Percentiles rank a stretch among this genome's conserved stretches.
Evolutionary conservation across 768 basidiomycete species (phyloP).

Genomic region (Amanita rimosa): DNA sequence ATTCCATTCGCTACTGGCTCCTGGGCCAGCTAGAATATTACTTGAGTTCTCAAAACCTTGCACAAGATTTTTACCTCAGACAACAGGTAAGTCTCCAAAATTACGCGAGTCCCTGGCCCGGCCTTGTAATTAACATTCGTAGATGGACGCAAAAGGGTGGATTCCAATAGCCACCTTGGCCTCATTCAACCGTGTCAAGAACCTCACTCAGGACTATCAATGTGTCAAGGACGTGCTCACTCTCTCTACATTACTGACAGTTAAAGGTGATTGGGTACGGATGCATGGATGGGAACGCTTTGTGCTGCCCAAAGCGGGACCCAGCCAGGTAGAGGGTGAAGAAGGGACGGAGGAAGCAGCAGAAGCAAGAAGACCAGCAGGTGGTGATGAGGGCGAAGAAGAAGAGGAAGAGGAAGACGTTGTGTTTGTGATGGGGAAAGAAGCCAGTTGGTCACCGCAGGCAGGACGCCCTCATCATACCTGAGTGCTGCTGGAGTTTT

Average conservation of each 20-base stretch:
- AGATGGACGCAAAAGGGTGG: slow-evolving; percentile 93
- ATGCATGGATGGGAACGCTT: slow-evolving; percentile 56
- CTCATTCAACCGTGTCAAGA: slow-evolving; percentile 77
- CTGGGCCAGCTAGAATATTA: slow-evolving; percentile 89
- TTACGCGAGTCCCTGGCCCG: slow-evolving; percentile 2
- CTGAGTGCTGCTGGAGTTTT: too few species aligned
- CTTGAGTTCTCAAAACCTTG: slow-evolving; percentile 82
- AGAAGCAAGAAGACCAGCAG: too few species aligned
- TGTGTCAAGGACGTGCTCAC: slow-evolving; percentile 62
- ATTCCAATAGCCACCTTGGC: slow-evolving; percentile 72
- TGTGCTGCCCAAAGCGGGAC: slow-evolving; percentile 50
- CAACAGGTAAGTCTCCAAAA: slow-evolving; percentile 54
- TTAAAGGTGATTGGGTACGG: slow-evolving; percentile 56
- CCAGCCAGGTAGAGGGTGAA: slow-evolving; percentile 25
- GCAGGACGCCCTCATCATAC: too few species aligned
- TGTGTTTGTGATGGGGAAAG: slow-evolving; percentile 57
- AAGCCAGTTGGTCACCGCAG: slow-evolving; percentile 10
- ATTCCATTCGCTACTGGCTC: slow-evolving; percentile 55
- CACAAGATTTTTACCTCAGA: slow-evolving; percentile 76
- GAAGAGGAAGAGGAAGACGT: slow-evolving; percentile 64
- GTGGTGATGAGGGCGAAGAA: slow-evolving; percentile 10
- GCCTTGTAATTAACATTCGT: slow-evolving; percentile 3
- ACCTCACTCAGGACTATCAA: slow-evolving; percentile 45
- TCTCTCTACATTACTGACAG: slow-evolving; percentile 60
- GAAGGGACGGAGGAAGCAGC: too few species aligned